Conservation (phyloP, 2,329 filamentous ascomycete species). For the Penicillium sp. region DNA sequence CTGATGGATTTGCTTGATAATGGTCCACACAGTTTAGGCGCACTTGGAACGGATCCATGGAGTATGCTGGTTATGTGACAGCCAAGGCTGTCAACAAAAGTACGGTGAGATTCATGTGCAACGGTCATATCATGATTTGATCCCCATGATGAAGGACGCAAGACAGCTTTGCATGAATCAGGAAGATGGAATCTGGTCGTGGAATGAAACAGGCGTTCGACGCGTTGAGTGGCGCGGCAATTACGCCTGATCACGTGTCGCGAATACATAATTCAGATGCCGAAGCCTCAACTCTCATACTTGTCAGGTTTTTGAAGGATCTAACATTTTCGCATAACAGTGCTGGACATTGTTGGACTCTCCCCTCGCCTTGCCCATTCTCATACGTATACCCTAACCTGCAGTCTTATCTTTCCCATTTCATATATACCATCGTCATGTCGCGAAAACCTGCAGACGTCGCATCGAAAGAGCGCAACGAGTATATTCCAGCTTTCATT, state of each 20-base stretch:
- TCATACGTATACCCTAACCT: conserved; percentile 1
- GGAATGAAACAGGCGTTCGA: conserved; percentile 11
- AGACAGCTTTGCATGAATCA: background rate
- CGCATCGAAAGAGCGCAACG: conserved; percentile 83
- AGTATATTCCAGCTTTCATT: conserved; percentile 98
- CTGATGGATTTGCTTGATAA: conserved; percentile 80
- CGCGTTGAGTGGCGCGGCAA: conserved; percentile 28
- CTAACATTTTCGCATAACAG: conserved; percentile 4
- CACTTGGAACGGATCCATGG: conserved; percentile 81
- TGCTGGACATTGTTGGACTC: conserved; percentile 15
- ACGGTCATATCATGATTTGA: conserved; percentile 4
- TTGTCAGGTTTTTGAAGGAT: conserved; percentile 1
- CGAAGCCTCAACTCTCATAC: conserved; percentile 5
- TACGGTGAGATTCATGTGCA: conserved; percentile 22
- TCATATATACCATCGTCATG: conserved; percentile 17
- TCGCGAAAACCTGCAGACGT: conserved; percentile 58
- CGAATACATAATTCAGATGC: conserved; percentile 5
- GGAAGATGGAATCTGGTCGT: conserved; percentile 1
- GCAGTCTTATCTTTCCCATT: background rate
- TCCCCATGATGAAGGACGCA: background rate
- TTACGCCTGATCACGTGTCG: conserved; percentile 37
- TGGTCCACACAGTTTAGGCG: conserved; percentile 95
- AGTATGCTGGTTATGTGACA: conserved; percentile 26
- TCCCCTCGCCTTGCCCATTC: background rate
- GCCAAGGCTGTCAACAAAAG: conserved; percentile 32